phyloP scores from a whole-genome alignment of 2,329 filamentous ascomycete genomes.

The Albifimbria verrucaria region DNA sequence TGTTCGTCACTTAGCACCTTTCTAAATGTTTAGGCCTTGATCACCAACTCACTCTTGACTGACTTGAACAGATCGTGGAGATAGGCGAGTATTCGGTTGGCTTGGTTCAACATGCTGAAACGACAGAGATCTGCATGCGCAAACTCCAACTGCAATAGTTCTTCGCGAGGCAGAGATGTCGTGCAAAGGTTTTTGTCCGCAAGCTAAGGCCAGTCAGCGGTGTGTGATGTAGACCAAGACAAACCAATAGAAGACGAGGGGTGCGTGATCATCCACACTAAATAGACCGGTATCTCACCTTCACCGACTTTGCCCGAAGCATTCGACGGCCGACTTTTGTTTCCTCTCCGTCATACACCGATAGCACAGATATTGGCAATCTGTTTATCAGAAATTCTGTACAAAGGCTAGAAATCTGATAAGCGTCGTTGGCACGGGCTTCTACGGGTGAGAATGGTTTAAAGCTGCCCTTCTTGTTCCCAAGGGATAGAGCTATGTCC shows the following conservation, averaged over 20 bases:
- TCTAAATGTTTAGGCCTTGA: not conserved
- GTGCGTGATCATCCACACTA: not conserved
- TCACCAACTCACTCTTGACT: not conserved
- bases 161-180: not conserved
- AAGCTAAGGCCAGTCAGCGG: not conserved
- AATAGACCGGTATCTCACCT: not conserved
- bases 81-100: not conserved
- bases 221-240: not conserved
- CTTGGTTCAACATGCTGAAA: not conserved
- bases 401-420: not conserved
- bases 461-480: not conserved
- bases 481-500: not conserved
- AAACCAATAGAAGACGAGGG: not conserved
- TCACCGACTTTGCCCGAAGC: not conserved
- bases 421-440: not conserved
- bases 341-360: not conserved
- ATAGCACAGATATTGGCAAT: not conserved
- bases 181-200: not conserved
- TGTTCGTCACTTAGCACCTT: not conserved
- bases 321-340: not conserved
- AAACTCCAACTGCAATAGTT: not conserved
- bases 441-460: not conserved
- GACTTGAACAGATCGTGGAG: not conserved
- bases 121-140: not conserved
- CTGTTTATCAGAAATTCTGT: not conserved